Conservation (phyloP, 2,329 filamentous ascomycete genomes). For the Fusarium hostae region DNA sequence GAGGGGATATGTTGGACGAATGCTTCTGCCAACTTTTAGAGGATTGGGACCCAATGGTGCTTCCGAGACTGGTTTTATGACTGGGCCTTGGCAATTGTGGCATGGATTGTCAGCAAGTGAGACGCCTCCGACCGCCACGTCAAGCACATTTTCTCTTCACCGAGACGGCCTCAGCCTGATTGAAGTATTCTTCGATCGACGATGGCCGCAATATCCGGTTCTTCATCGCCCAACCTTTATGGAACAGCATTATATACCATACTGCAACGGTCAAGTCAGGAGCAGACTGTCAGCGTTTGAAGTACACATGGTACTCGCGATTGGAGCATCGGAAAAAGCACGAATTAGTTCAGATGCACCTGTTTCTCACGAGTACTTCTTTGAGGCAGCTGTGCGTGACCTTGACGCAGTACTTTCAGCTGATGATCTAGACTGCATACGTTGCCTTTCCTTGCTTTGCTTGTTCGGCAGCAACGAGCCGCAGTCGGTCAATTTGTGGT, state of each 20-base stretch:
- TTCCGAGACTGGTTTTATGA: constrained; percentile 34
- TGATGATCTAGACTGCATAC: constrained; percentile 36
- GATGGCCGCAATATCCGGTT: constrained; percentile 39
- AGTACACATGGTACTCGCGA: constrained; percentile 40
- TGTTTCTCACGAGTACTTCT: constrained; percentile 35
- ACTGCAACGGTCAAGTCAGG: constrained; percentile 5
- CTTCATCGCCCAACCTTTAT: constrained; percentile 39
- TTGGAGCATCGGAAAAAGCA: constrained; percentile 36
- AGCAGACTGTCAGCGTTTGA: constrained; percentile 31
- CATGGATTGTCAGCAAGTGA: constrained; percentile 34
- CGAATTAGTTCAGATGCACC: constrained; percentile 15
- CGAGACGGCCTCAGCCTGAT: constrained; percentile 29
- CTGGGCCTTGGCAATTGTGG: constrained; percentile 40
- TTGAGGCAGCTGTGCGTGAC: constrained; percentile 30
- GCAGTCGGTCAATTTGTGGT: constrained; percentile 39
- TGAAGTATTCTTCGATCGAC: constrained; percentile 35
- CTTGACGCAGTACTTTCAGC: constrained; percentile 27
- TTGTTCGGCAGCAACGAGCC: constrained; percentile 41
- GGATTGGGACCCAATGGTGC: neutral
- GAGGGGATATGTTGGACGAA: constrained; percentile 30
- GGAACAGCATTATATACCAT: constrained; percentile 36
- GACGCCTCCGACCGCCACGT: constrained; percentile 5
- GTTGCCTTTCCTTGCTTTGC: constrained; percentile 35
- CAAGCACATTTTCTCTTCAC: constrained; percentile 21
- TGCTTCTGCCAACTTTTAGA: constrained; percentile 38